phyloP scores from a whole-genome alignment of 192 early-diverging fungal species.

The Coemansia sp. region DNA sequence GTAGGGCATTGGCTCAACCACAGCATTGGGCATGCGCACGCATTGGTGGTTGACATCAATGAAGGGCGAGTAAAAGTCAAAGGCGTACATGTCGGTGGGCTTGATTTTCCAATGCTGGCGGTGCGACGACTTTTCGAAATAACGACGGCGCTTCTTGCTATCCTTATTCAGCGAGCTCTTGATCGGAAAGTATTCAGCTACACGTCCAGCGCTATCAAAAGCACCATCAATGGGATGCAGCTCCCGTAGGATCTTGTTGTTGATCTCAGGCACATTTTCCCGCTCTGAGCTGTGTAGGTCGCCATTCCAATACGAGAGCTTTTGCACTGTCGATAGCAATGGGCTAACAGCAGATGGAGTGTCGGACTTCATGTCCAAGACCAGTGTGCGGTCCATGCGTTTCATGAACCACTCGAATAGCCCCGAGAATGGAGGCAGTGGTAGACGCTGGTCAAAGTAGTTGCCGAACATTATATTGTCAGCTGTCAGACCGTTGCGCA shows the following conservation, averaged over 20 bases:
- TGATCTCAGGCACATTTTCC: constrained; percentile 39
- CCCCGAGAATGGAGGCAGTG: constrained; percentile 51
- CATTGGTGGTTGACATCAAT: constrained; percentile 57
- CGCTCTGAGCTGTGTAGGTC: constrained; percentile 41
- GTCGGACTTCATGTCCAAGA: constrained; percentile 53
- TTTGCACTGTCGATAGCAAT: constrained; percentile 49
- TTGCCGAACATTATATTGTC: constrained; percentile 56
- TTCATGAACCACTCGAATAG: constrained; percentile 56
- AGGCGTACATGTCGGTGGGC: constrained; percentile 44
- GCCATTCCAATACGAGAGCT: constrained; percentile 52
- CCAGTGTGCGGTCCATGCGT: constrained; percentile 54
- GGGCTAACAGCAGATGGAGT: constrained; percentile 52
- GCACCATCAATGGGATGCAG: constrained; percentile 49
- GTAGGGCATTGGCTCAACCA: constrained; percentile 54
- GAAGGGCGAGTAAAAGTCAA: constrained; percentile 55
- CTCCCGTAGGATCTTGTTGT: constrained; percentile 52
- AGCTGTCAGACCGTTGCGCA: constrained; percentile 35
- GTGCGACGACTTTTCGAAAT: constrained; percentile 51
- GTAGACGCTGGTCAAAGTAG: constrained; percentile 53
- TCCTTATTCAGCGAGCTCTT: constrained; percentile 49
- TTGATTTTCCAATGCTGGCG: constrained; percentile 44
- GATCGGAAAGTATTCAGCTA: constrained; percentile 51
- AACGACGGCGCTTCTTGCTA: constrained; percentile 51
- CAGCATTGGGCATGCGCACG: constrained; percentile 54
- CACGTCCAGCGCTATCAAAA: constrained; percentile 42